These are phyloP conservation scores for Cryptosporidium andersoni DNA, from an alignment of 169 alveolate species.

Conservation along the genomic window DNA sequence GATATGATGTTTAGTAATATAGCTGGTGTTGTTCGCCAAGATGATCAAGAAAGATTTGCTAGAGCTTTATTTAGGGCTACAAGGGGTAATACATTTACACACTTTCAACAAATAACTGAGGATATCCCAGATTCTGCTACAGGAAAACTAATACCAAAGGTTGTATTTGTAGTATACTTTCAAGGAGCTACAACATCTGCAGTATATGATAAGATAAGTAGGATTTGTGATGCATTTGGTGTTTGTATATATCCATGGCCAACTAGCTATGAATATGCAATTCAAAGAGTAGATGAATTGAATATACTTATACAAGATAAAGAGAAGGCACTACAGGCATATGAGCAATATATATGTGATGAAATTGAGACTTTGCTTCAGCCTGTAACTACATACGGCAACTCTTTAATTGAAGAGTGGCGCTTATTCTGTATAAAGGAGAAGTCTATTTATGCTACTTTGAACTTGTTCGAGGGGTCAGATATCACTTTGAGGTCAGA, in stretches of 20 bases:
- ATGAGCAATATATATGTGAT: constrained; percentile 84
- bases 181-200: constrained; percentile 86
- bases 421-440: constrained; percentile 92
- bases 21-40: constrained; percentile 91
- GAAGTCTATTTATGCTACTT: constrained; percentile 88
- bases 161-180: constrained; percentile 93
- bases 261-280: constrained; percentile 78
- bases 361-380: constrained; percentile 86
- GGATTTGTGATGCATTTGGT: constrained; percentile 90
- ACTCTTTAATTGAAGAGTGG: constrained; percentile 93
- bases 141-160: constrained; percentile 78
- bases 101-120: constrained; percentile 87
- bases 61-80: constrained; percentile 95
- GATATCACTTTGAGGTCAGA: constrained; percentile 93
- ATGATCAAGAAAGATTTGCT: constrained; percentile 90
- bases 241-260: constrained; percentile 88
- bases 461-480: constrained; percentile 91
- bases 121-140: constrained; percentile 77
- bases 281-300: constrained; percentile 76
- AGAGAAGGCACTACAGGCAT: constrained; percentile 88
- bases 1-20: constrained; percentile 84
- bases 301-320: constrained; percentile 84
- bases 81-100: constrained; percentile 94
- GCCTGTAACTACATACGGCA: constrained; percentile 81
- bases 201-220: constrained; percentile 88